Base-by-base conservation (phyloP, 257 asterid genomes). In the Handroanthus guayacan region DNA sequence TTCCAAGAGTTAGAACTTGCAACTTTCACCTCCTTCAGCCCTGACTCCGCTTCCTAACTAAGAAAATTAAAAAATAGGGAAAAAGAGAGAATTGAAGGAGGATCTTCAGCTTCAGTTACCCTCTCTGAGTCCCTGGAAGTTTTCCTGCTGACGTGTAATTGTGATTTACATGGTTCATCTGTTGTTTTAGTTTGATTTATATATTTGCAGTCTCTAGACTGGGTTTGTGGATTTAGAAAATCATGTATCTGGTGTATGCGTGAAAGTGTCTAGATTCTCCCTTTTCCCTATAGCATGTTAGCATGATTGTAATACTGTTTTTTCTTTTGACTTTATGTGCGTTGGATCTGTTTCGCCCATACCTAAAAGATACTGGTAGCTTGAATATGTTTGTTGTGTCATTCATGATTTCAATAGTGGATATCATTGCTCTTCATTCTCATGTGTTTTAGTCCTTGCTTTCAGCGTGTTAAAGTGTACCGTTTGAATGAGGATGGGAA, bases 401-500 rank as follows among this genome's bases (percentile, higher is more conserved):
- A 54, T 62, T 18, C 45, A 31, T 75, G 37, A 38, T 52, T 65
- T 6, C 57, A 62, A 45, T n/a, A 3, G 36, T 67, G 63, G 36
- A 61, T 41, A 48, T 72, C 7, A 48, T 31, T 50, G 58, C 12
- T 55, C 65, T 52, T 13, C 31, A 37, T 47, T 77, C 62, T 82
- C 17, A 73, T 72, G 2, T 34, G 41, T 67, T 20, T 64, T 39
- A 1, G 44, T 66, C 52, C 34, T 41, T 52, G 12, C 39, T 78
- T 84, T 68, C 92, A 93, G 99, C 99, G 98, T 63, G 99, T 95
- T 62, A 95, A 93, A 88, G 97, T 95, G 55, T 95, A 95, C 79
- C 97, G 96, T 39, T 84, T 91, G 85, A 93, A 83, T 85, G 97
- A 82, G 55, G 96, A 95, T 60, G 98, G 98, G 39, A 95, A 90